A percentile compares a stretch with the other conserved stretches of the same genome.
Evolutionary conservation across 1,284 basidiomycete species (phyloP).

Genomic region (Phellopilus nigrolimitatus): DNA sequence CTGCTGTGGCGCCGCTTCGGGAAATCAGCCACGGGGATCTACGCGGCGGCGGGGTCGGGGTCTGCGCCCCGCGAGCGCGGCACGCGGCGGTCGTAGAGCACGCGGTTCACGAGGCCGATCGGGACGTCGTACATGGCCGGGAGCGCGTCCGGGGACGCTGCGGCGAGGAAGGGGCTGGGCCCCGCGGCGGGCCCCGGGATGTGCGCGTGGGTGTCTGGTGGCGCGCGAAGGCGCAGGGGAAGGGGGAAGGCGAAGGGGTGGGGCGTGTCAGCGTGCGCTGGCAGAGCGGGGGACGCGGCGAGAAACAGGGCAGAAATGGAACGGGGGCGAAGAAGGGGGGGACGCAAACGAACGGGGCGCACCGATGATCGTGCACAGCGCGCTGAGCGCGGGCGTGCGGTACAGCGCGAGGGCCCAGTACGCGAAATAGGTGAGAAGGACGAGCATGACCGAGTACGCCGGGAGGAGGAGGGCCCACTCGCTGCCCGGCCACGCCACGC

Average conservation of each 20-base stretch:
- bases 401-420: constrained; percentile 75
- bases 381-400: constrained; percentile 65
- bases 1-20: no score
- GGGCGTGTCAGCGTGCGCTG: constrained; percentile 24
- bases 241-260: constrained; percentile 22
- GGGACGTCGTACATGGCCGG: constrained; percentile 78
- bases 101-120: constrained; percentile 73
- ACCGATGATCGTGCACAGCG: constrained; percentile 65
- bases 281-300: constrained; percentile 8
- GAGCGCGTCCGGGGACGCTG: constrained; percentile 41
- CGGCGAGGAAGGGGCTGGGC: constrained; percentile 42
- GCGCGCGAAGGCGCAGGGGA: constrained; percentile 18
- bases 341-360: constrained; percentile 20
- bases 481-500: no score
- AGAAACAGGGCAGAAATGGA: constrained; percentile 1
- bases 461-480: constrained; percentile 88
- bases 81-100: constrained; percentile 41
- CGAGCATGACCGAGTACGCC: constrained; percentile 68
- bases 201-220: constrained; percentile 50
- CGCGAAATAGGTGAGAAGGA: constrained; percentile 72
- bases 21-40: no score
- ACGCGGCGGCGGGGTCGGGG: no score
- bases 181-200: constrained; percentile 32
- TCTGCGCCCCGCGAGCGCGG: background rate
- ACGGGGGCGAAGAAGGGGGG: background rate